Base-by-base conservation (phyloP, 768 basidiomycete genomes). In the Xerocomellus dryophilus region DNA sequence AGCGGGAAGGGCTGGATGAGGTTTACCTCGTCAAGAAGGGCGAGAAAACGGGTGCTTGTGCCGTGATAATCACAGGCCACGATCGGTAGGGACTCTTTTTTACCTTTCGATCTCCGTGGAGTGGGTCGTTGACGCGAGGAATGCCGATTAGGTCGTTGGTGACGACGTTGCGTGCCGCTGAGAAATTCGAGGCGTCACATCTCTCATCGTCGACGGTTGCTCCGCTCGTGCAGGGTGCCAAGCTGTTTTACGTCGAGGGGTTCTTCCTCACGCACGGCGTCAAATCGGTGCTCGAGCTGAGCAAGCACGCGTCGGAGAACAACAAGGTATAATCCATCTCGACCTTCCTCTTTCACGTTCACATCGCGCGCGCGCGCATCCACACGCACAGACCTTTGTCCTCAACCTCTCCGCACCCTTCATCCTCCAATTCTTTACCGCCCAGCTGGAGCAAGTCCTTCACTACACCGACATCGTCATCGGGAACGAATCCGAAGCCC, bases 401-500 rank as follows among this genome's bases (percentile, higher is more conserved):
- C 72, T 98, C 63, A 99, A 99, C 78, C 81, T 99, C 63, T 96
- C 93, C 9, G 97, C 97, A 4, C 97, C 97, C 17, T 99, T 98
- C 80, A 95, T 99, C 72, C 77, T 90, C 50, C 87, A 93, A 73
- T 96, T 97, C 81, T 98, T 98, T 78, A 80, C 80, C 54, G 73
- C 76, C 4, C 89, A 95, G 68, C 77, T 99, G 17, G 79, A 92
- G 59, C 76, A 88, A 67, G 73, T 98, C 63, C 72, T 99, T 41
- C 86, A 87, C 23, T 86, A 88, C 76, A 82, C 81, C 56, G 97
- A 99, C 72, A 77, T 96, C 71, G 61, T 98, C 70, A 92, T 99
- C 71, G 91, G 91, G n/a, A 98, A 98, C 74, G 96, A 99, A 76
- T 76, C 85, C 36, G 97, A 99, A 72, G 97, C 96, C 10, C 90